Evolutionary conservation across 2,329 filamentous ascomycete species (phyloP), one percentile per base, ranked within the genome.

Genomic region (Fusarium nematophilum): DNA sequence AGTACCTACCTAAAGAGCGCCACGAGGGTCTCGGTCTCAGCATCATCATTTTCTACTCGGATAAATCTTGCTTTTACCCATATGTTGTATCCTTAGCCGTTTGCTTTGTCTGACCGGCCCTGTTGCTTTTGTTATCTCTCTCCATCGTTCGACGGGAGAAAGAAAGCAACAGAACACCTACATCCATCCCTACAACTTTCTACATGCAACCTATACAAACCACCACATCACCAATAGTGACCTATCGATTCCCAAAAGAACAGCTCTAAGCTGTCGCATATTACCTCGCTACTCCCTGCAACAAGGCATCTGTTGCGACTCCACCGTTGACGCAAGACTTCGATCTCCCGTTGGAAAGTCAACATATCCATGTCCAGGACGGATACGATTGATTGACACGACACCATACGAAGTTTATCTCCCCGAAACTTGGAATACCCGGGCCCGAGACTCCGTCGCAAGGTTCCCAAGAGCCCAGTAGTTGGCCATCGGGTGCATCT

Each of bases 1-100:
- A 61, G 27, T 36, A n/a, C n/a, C n/a, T n/a, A n/a, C n/a, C n/a
- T n/a, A n/a, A 44, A 64, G 56, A 43, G 46, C 57, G 53, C 57
- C 52, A 64, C 57, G 44, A 64, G 50, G 44, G 52, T 64, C 55
- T 42, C 27, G 14, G 31, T 37, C 48, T 45, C 53, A 48, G 27
- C 50, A 65, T 53, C 59, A 64, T 57, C 62, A 58, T 60, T 62
- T 33, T 46, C 59, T 58, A 48, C 26, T 46, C 53, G 37, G 55
- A 62, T 62, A 64, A 65, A 65, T 63, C 62, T 63, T 65, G 59
- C 47, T 65, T 59, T 33, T 36, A 10, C 54, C 58, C 62, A 33
- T 52, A 18, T 31, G 40, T 40, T 25, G 25, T 26, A 29, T 23
- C 17, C 39, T 31, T 52, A 18, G 17, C 6, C 11, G 15, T 23